Percentiles rank a stretch among this genome's conserved stretches.
phyloP scores from a whole-genome alignment of 2,329 filamentous ascomycete genomes.

The Colletotrichum tropicicola region DNA sequence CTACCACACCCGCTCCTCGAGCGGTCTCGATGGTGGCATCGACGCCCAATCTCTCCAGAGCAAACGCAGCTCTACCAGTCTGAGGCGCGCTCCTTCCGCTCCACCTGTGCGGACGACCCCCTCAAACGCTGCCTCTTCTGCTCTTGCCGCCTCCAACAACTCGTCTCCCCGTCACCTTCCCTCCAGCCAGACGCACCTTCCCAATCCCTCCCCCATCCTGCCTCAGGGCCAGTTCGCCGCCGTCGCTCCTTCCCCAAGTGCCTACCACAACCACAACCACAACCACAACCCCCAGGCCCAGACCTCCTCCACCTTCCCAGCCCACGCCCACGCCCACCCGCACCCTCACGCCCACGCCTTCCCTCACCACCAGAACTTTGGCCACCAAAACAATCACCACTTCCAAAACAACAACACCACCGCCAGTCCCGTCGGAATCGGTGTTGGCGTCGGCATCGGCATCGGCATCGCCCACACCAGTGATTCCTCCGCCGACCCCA shows the following conservation, averaged over 20 bases:
- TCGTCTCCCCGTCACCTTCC: slow-evolving; percentile 57
- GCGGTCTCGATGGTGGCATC: slow-evolving; percentile 61
- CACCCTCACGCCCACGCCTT: slow-evolving; percentile 72
- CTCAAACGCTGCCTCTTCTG: slow-evolving; percentile 45
- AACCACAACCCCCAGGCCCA: slow-evolving; percentile 26
- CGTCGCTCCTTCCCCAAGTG: slow-evolving; percentile 27
- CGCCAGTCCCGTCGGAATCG: slow-evolving; percentile 33
- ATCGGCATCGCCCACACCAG: slow-evolving; percentile 22
- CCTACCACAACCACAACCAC: not conserved
- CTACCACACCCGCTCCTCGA: slow-evolving; percentile 54
- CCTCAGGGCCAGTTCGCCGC: slow-evolving; percentile 54
- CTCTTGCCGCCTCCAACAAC: slow-evolving; percentile 47
- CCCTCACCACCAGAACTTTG: slow-evolving; percentile 57
- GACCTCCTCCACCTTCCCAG: slow-evolving; percentile 12
- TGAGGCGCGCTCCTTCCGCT: slow-evolving; percentile 69
- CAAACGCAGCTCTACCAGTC: slow-evolving; percentile 71
- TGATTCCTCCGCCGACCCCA: slow-evolving; percentile 44
- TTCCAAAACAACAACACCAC: slow-evolving; percentile 21
- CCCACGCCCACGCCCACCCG: slow-evolving; percentile 8
- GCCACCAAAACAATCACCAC: slow-evolving; percentile 13
- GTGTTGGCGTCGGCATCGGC: slow-evolving; percentile 23
- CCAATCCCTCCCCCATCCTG: slow-evolving; percentile 57
- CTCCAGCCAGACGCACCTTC: slow-evolving; percentile 44
- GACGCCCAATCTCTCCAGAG: slow-evolving; percentile 67
- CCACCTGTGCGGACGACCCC: slow-evolving; percentile 57